These are phyloP conservation scores for Rhodotorula sp. DNA, from an alignment of 1,284 basidiomycete species.

Conservation along the genomic window DNA sequence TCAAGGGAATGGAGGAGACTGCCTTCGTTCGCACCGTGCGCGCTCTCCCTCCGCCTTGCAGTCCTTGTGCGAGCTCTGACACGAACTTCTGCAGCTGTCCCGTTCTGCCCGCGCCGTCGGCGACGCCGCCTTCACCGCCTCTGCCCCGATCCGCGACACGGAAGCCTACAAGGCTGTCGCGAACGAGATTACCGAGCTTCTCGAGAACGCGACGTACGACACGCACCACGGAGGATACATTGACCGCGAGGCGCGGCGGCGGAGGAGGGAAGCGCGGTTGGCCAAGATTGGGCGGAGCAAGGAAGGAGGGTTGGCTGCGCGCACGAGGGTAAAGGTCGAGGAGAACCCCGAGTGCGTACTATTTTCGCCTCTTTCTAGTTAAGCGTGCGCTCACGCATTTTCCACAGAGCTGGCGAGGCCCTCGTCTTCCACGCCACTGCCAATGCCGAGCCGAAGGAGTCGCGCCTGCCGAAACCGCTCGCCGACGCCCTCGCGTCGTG, in stretches of 20 bases:
- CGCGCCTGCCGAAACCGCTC: constrained; percentile 57
- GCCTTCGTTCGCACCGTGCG: constrained; percentile 81
- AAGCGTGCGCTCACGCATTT: background rate
- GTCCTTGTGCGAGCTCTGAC: too few species aligned
- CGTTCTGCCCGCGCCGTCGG: constrained; percentile 32
- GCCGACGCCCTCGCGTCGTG: constrained; percentile 36
- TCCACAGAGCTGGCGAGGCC: constrained; percentile 73
- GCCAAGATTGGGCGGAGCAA: constrained; percentile 75
- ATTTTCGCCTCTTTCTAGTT: background rate
- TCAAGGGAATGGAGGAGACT: constrained; percentile 90
- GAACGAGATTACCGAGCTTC: constrained; percentile 83
- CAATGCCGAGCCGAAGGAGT: constrained; percentile 68
- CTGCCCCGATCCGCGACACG: constrained; percentile 91
- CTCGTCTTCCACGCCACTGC: constrained; percentile 80
- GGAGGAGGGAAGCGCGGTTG: constrained; percentile 70
- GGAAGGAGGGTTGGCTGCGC: constrained; percentile 52
- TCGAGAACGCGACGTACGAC: constrained; percentile 89
- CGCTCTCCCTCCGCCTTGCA: background rate
- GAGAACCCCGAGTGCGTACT: constrained; percentile 74
- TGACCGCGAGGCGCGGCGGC: constrained; percentile 80
- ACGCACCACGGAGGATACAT: constrained; percentile 87
- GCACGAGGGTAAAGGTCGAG: constrained; percentile 55
- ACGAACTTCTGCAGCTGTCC: constrained; percentile 7
- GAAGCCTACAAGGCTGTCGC: constrained; percentile 90
- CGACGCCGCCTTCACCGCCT: constrained; percentile 63